phyloP scores from a whole-genome alignment of 208 protist genomes.

The Trypanosoma cruzi region DNA sequence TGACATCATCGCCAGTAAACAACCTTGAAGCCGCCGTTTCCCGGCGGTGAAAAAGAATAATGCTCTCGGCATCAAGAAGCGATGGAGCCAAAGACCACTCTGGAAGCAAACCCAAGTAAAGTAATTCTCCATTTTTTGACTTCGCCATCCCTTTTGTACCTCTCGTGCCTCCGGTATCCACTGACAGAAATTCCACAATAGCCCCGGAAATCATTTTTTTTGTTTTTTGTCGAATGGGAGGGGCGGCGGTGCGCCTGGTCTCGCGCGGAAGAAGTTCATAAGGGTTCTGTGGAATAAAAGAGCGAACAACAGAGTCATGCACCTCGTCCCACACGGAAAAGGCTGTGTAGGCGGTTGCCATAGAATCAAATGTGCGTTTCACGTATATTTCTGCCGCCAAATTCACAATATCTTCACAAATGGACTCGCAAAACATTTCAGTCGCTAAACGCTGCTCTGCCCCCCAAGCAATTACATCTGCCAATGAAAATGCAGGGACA shows the following conservation, averaged over 20 bases:
- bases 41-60: constrained; percentile 27
- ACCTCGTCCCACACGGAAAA: constrained; percentile 79
- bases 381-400: constrained; percentile 50
- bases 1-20: background rate
- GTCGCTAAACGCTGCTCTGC: constrained; percentile 23
- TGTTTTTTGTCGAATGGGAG: constrained; percentile 18
- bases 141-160: too few species aligned
- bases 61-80: constrained; percentile 22
- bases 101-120: constrained; percentile 26
- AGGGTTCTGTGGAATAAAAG: constrained; percentile 60
- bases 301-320: constrained; percentile 45
- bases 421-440: constrained; percentile 57
- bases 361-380: constrained; percentile 52
- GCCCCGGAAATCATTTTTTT: background rate
- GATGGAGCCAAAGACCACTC: constrained; percentile 19
- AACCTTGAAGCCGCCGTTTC: background rate
- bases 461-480: constrained; percentile 37
- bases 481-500: constrained; percentile 26
- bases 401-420: constrained; percentile 77
- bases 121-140: background rate
- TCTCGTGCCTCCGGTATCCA: background rate
- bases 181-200: background rate
- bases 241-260: background rate
- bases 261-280: background rate
- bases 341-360: constrained; percentile 68